Percentiles rank a stretch among this genome's conserved stretches.
Evolutionary conservation across 1,139 yeast genomes (phyloP).

Genomic region (Hemisphaericaspora xylanilytica): DNA sequence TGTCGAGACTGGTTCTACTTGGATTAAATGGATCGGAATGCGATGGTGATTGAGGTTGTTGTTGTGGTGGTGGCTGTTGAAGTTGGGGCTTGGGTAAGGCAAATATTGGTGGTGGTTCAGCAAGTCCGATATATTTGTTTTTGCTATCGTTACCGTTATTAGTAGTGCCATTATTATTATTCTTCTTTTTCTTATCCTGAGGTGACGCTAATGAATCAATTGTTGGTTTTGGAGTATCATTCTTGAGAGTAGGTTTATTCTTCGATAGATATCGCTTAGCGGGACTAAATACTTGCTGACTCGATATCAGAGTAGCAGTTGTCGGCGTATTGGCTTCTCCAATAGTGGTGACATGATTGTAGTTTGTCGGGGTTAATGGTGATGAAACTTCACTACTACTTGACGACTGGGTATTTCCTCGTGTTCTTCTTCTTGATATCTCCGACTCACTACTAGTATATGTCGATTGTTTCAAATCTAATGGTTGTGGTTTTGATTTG

Average conservation of each 20-base stretch:
- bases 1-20: too few species aligned
- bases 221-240: conserved; percentile 24
- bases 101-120: conserved; percentile 41
- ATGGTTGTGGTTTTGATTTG: conserved; percentile 16
- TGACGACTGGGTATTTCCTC: not conserved
- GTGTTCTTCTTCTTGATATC: not conserved
- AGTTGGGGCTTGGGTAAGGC: conserved; percentile 6
- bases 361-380: conserved; percentile 20
- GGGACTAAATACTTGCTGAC: conserved; percentile 28
- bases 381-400: conserved; percentile 1
- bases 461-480: conserved; percentile 10
- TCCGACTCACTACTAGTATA: not conserved
- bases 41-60: conserved; percentile 3
- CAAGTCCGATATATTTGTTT: conserved; percentile 22
- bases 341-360: conserved; percentile 23
- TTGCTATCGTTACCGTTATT: conserved; percentile 12
- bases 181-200: conserved; percentile 1
- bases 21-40: not conserved
- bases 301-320: conserved; percentile 18
- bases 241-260: conserved; percentile 15
- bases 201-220: conserved; percentile 36
- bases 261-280: conserved; percentile 28
- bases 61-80: conserved; percentile 1
- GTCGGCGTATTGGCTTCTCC: conserved; percentile 37
- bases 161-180: too few species aligned